phyloP scores from a whole-genome alignment of 176 grass and related monocot genomes.

The Musa itinerans region DNA sequence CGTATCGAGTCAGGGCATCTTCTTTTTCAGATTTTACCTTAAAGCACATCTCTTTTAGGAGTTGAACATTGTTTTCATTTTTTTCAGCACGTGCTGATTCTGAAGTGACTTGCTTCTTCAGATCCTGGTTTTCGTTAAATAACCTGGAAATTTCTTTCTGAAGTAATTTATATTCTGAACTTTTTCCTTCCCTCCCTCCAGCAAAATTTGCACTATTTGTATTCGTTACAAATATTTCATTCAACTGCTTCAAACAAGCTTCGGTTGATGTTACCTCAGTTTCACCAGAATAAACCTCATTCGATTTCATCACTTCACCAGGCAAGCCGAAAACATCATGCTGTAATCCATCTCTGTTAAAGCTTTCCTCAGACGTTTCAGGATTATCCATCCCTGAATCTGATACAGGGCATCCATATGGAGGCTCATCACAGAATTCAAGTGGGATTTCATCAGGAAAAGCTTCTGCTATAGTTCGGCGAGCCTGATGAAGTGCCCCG shows the following conservation, averaged over 20 bases:
- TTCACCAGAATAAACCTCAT: background rate
- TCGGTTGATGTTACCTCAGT: background rate
- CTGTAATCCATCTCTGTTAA: constrained; percentile 39
- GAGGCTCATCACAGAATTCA: constrained; percentile 65
- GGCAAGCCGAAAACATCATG: constrained; percentile 40
- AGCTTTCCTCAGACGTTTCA: constrained; percentile 40
- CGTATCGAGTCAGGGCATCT: constrained; percentile 44
- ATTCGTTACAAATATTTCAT: background rate
- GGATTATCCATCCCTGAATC: constrained; percentile 29
- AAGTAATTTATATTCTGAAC: constrained; percentile 47
- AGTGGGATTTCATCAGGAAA: constrained; percentile 69
- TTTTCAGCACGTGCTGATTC: constrained; percentile 37
- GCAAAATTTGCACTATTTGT: too few relatives aligned
- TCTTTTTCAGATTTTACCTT: constrained; percentile 59
- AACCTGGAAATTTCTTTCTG: constrained; percentile 81
- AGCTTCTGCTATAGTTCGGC: constrained; percentile 81
- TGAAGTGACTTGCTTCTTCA: constrained; percentile 59
- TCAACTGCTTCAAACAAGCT: background rate
- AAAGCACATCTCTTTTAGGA: constrained; percentile 46
- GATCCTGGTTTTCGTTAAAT: constrained; percentile 74
- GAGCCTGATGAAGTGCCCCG: constrained; percentile 73
- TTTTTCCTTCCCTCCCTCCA: background rate
- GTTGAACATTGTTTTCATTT: constrained; percentile 39
- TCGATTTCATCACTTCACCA: background rate
- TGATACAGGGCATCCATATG: constrained; percentile 31